Base-by-base conservation (phyloP, 179 eudicot genomes). In the Spinacia oleracea region DNA sequence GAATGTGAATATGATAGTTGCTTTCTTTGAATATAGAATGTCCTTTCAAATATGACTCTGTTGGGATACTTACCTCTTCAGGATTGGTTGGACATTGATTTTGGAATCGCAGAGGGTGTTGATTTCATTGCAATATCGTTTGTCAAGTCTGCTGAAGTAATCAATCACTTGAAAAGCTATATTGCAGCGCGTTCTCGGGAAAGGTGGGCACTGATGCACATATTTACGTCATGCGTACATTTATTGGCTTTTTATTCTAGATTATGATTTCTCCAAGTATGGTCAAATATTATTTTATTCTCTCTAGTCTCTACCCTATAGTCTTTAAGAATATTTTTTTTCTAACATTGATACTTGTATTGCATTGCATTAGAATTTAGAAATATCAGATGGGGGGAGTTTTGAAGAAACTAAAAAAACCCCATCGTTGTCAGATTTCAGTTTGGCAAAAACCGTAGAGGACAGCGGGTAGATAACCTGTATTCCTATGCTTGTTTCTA, bases 31-130 rank as follows among this genome's bases (percentile, higher is more conserved):
- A n/a, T 60, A 43, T 46, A 2, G 3, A 75, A 43, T 27, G 43
- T 15, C 42, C 50, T 66, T n/a, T 73, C 45, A 12, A 6, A 53
- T 81, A 51, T 72, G 50, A 77, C n/a, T 20, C 7, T n/a, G n/a
- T n/a, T n/a, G n/a, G n/a, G n/a, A n/a, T n/a, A n/a, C n/a, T n/a
- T n/a, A n/a, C n/a, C n/a, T 70, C 65, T 75, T 77, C 88, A 93
- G 96, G 98, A 93, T 87, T 93, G 98, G 98, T 80, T 91, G 87
- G 97, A 93, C 87, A 93, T 93, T 81, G 96, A 93, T 80, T 93
- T 93, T 75, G 98, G 96, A 67, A 88, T 93, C 46, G 86, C 92
- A 55, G 94, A 93, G 80, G 97, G 94, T 70, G 97, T 93, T 79
- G 98, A 93, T 80, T 91, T 93, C 75, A 90, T 91, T 82, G 97